phyloP scores from a whole-genome alignment of 768 basidiomycete species.

The Leccinum subtestaceum region DNA sequence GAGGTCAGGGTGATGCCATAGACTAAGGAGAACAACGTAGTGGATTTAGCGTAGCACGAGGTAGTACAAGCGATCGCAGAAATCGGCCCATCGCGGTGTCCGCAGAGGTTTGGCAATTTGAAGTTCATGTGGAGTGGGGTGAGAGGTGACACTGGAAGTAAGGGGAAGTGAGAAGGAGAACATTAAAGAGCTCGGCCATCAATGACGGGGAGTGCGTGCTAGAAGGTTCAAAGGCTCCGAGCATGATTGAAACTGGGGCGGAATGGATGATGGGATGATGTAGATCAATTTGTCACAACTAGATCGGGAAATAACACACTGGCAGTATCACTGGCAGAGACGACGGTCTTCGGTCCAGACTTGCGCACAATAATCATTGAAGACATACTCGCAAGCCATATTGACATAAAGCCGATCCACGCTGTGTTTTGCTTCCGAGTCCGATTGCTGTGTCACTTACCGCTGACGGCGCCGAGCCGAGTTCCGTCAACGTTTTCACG shows the following conservation, averaged over 20 bases:
- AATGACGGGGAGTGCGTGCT: conserved; percentile 10
- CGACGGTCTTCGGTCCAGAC: not conserved
- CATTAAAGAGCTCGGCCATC: conserved; percentile 14
- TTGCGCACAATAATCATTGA: conserved; percentile 1
- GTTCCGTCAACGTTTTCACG: conserved; percentile 9
- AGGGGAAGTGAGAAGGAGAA: conserved; percentile 2
- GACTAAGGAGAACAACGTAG: conserved; percentile 24
- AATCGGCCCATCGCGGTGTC: conserved; percentile 13
- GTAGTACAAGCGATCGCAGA: conserved; percentile 25
- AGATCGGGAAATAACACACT: conserved; percentile 9
- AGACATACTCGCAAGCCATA: conserved; percentile 6
- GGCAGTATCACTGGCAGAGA: too few relatives aligned
- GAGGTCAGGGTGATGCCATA: conserved; percentile 38
- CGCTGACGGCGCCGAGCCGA: conserved; percentile 13
- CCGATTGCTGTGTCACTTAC: conserved; percentile 1
- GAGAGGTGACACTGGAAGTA: not conserved
- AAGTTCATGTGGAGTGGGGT: conserved; percentile 16
- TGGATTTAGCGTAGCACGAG: conserved; percentile 37
- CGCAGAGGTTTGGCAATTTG: conserved; percentile 5
- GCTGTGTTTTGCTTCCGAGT: not conserved
- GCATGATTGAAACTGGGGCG: not conserved
- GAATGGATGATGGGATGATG: conserved; percentile 4
- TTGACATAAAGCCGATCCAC: conserved; percentile 29
- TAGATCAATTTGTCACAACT: conserved; percentile 17
- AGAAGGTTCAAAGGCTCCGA: conserved; percentile 15